phyloP scores from a whole-genome alignment of 495 filamentous ascomycete species.

The Articulospora tetracladia region DNA sequence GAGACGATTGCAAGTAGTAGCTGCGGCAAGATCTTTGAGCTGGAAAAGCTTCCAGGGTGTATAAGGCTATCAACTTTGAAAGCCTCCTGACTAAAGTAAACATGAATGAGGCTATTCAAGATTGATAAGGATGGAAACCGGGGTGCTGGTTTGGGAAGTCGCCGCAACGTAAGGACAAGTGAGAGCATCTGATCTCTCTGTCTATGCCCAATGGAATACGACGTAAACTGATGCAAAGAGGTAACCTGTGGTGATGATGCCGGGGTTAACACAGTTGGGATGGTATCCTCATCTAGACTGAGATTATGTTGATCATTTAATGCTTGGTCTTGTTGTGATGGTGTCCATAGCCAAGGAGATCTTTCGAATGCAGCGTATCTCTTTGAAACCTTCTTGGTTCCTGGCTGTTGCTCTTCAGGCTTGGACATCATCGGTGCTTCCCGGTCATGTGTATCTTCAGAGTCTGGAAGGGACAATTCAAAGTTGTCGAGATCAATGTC shows the following conservation, averaged over 20 bases:
- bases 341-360: conserved; percentile 17
- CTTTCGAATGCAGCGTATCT: conserved; percentile 14
- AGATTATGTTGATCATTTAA: conserved; percentile 14
- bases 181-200: conserved; percentile 6
- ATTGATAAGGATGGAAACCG: conserved; percentile 55
- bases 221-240: neutral
- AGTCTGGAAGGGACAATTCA: neutral
- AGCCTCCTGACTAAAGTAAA: conserved; percentile 50
- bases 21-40: conserved; percentile 48
- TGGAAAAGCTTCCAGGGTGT: conserved; percentile 51
- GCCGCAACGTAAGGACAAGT: neutral
- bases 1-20: conserved; percentile 51
- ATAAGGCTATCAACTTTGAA: conserved; percentile 51
- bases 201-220: neutral
- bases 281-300: conserved; percentile 8
- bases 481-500: conserved; percentile 9
- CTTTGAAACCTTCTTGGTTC: neutral
- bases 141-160: neutral
- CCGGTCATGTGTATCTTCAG: neutral
- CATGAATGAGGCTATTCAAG: conserved; percentile 57
- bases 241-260: neutral
- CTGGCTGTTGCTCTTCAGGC: neutral
- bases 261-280: conserved; percentile 2
- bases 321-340: conserved; percentile 7
- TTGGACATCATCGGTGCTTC: neutral